Evolutionary conservation across 139 green algal species (phyloP).

Genomic region (Chlamydomonas asymmetrica): DNA sequence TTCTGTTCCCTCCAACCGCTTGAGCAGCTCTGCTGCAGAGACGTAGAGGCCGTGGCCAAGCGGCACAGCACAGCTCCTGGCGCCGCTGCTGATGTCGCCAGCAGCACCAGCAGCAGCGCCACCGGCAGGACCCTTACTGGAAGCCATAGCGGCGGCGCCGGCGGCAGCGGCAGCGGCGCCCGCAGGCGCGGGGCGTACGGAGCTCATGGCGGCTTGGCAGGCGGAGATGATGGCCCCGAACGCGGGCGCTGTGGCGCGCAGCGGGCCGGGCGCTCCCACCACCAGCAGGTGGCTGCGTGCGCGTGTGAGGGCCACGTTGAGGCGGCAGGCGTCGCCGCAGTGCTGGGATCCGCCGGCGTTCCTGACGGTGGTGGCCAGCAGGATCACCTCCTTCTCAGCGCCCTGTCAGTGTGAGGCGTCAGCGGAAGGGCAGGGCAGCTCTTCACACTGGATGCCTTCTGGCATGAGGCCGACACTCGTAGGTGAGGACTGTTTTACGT

Average conservation of each 20-base stretch:
- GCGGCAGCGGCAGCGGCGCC: too few relatives aligned
- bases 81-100: neutral
- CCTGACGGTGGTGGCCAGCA: conserved; percentile 74
- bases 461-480: too few relatives aligned
- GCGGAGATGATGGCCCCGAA: conserved; percentile 36
- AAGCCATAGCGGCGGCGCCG: too few relatives aligned
- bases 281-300: conserved; percentile 68
- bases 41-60: neutral
- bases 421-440: neutral
- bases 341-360: conserved; percentile 28
- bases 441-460: too few relatives aligned
- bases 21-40: neutral
- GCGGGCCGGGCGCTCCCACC: conserved; percentile 43
- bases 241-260: conserved; percentile 40
- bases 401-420: conserved; percentile 49
- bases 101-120: neutral
- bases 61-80: neutral
- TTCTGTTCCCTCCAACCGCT: neutral
- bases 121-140: too few relatives aligned
- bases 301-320: conserved; percentile 84
- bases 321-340: conserved; percentile 41
- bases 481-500: too few relatives aligned
- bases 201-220: conserved; percentile 3
- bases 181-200: too few relatives aligned
- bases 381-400: conserved; percentile 78